A percentile compares a stretch with the other conserved stretches of the same genome.
phyloP scores from a whole-genome alignment of 23 red algal species.

The Cyanidioschyzon merolae region DNA sequence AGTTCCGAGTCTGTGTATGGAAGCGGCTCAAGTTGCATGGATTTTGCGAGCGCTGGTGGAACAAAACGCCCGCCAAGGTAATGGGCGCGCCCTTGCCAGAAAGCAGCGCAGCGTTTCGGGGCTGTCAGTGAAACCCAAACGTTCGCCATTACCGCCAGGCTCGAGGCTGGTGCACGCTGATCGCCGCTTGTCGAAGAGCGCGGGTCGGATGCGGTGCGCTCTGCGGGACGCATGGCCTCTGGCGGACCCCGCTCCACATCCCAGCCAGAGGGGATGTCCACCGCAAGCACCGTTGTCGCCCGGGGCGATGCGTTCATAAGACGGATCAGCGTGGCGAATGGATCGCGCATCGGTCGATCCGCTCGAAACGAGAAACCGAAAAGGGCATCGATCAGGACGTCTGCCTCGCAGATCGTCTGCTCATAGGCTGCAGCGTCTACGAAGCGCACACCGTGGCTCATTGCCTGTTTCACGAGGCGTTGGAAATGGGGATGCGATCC shows the following conservation, averaged over 20 bases:
- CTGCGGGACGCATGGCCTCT: neutral
- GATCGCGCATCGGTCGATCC: constrained; percentile 35
- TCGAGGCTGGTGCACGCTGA: too few species aligned
- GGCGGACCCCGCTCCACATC: constrained; percentile 42
- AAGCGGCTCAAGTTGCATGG: constrained; percentile 28
- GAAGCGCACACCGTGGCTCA: constrained; percentile 16
- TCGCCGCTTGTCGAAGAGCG: too few species aligned
- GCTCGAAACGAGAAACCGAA: constrained; percentile 90
- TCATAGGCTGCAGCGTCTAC: neutral
- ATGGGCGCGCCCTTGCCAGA: constrained; percentile 20
- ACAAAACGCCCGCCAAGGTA: constrained; percentile 92
- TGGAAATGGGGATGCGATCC: constrained; percentile 16
- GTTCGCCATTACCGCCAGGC: too few species aligned
- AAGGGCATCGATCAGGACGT: constrained; percentile 54
- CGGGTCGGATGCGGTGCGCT: too few species aligned
- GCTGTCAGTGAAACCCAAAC: constrained; percentile 67
- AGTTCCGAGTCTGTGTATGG: constrained; percentile 13
- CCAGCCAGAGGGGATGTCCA: constrained; percentile 97
- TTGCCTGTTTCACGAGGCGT: constrained; percentile 49
- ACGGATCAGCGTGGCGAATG: constrained; percentile 25
- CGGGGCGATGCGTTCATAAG: constrained; percentile 23
- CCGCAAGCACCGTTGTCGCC: constrained; percentile 15
- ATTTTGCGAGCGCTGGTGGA: constrained; percentile 30
- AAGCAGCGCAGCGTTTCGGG: constrained; percentile 39
- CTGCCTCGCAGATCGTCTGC: neutral